Conservation (phyloP, 176 grass and related monocot genomes). For the Tillandsia fasciculata region DNA sequence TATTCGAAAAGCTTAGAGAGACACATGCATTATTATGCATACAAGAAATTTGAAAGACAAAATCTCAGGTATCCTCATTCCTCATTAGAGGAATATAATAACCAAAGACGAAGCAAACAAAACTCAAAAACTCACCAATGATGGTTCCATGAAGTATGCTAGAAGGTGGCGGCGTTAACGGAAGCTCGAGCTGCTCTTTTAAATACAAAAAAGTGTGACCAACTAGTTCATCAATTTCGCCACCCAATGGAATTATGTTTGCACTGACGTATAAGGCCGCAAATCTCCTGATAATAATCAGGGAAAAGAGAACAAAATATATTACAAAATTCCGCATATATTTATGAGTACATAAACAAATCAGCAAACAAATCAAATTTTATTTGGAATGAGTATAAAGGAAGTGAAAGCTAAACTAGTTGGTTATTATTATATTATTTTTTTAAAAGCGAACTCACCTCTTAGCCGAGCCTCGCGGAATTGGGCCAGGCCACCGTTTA, state of each 20-base stretch:
- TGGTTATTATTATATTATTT: background rate
- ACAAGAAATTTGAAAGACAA: too few species aligned
- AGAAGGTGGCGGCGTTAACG: slow-evolving; percentile 48
- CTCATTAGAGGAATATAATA: slow-evolving; percentile 1
- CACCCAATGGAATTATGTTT: slow-evolving; percentile 45
- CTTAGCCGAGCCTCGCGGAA: slow-evolving; percentile 74
- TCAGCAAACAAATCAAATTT: background rate
- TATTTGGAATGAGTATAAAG: background rate
- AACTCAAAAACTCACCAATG: slow-evolving; percentile 56
- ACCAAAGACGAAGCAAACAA: slow-evolving; percentile 3
- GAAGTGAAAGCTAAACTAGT: background rate
- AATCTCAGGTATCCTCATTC: background rate
- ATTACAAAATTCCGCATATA: slow-evolving; percentile 7
- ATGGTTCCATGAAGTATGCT: slow-evolving; percentile 96
- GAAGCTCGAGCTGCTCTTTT: slow-evolving; percentile 71
- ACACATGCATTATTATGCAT: too few species aligned
- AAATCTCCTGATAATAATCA: slow-evolving; percentile 55
- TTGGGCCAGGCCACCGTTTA: slow-evolving; percentile 95
- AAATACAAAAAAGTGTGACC: slow-evolving; percentile 88
- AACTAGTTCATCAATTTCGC: slow-evolving; percentile 71
- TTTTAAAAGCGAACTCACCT: slow-evolving; percentile 45
- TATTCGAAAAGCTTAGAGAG: too few species aligned
- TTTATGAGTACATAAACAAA: background rate
- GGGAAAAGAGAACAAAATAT: slow-evolving; percentile 5
- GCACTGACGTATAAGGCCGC: slow-evolving; percentile 64